These are phyloP conservation scores for Lathyrus tuberosus DNA, from an alignment of 306 rosid genomes.

Conservation along the genomic window DNA sequence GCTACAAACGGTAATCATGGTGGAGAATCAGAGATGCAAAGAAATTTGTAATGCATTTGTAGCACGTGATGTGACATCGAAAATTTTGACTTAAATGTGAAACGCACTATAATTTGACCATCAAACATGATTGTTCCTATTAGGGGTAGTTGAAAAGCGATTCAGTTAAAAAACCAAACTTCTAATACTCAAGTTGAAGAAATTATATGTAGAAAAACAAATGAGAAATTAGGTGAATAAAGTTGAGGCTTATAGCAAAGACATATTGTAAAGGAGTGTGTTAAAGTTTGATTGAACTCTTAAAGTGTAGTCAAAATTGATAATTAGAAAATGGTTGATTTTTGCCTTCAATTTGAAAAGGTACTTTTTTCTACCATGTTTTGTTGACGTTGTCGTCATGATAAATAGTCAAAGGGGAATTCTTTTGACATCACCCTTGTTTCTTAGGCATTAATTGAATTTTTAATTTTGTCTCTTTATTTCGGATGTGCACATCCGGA, in stretches of 20 bases:
- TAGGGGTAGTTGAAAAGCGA: conserved; percentile 22
- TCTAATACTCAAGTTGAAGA: not conserved
- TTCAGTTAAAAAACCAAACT: conserved; percentile 4
- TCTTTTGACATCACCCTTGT: no score
- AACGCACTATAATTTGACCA: conserved; percentile 2
- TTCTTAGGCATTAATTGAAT: no score
- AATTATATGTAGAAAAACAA: not conserved
- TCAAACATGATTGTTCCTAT: not conserved
- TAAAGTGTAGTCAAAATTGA: not conserved
- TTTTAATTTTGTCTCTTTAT: no score
- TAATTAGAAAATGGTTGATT: no score
- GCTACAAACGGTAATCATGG: conserved; percentile 61
- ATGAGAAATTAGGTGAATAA: not conserved
- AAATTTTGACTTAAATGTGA: conserved; percentile 40
- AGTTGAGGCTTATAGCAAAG: not conserved
- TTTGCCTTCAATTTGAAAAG: not conserved
- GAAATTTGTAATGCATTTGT: not conserved
- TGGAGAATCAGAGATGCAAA: conserved; percentile 2
- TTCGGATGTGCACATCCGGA: no score
- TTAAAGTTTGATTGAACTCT: conserved; percentile 9
- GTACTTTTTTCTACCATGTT: not conserved
- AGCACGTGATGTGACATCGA: conserved; percentile 24
- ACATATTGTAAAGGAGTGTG: not conserved
- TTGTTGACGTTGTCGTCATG: not conserved
- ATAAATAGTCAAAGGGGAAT: not conserved